Percentiles rank a stretch among this genome's conserved stretches.
Conservation (phyloP, 225 moss, liverwort and hornwort genomes). For the Physcomitrellopsis africana region DNA sequence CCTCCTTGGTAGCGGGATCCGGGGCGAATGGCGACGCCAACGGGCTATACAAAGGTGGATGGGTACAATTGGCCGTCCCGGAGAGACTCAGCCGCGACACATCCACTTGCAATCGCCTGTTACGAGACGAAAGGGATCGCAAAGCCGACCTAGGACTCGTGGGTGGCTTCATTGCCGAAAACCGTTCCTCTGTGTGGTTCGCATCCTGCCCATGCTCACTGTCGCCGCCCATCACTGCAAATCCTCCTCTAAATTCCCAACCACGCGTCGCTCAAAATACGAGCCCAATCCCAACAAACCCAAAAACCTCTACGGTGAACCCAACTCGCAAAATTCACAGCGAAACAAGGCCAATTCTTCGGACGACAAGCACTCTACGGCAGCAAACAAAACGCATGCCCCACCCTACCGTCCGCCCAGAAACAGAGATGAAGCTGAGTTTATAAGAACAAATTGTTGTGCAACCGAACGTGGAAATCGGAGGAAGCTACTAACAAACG, state of each 20-base stretch:
- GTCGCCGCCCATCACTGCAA: constrained; percentile 42
- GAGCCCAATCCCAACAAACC: background rate
- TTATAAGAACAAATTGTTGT: too few relatives aligned
- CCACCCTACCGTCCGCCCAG: too few relatives aligned
- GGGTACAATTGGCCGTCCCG: constrained; percentile 47
- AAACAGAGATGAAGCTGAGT: too few relatives aligned
- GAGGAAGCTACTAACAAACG: too few relatives aligned
- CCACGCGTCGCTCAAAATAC: background rate
- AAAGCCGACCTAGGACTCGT: constrained; percentile 37
- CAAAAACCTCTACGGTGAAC: too few relatives aligned
- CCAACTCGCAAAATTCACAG: too few relatives aligned
- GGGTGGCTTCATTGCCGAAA: constrained; percentile 40
- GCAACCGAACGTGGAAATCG: too few relatives aligned
- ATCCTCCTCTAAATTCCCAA: background rate
- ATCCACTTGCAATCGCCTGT: constrained; percentile 50
- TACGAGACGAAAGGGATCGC: constrained; percentile 22
- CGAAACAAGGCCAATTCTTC: too few relatives aligned
- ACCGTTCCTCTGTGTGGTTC: constrained; percentile 26
- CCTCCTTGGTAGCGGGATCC: constrained; percentile 51
- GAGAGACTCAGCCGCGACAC: constrained; percentile 49
- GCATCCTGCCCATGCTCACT: constrained; percentile 16
- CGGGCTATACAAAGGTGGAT: constrained; percentile 47
- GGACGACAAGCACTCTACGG: too few relatives aligned
- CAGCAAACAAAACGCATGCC: too few relatives aligned
- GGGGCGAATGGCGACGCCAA: constrained; percentile 55